Evolutionary conservation across 1,284 basidiomycete species (phyloP), one percentile per base, ranked within the genome.

Genomic region (Cutaneotrichosporon dermatis): DNA sequence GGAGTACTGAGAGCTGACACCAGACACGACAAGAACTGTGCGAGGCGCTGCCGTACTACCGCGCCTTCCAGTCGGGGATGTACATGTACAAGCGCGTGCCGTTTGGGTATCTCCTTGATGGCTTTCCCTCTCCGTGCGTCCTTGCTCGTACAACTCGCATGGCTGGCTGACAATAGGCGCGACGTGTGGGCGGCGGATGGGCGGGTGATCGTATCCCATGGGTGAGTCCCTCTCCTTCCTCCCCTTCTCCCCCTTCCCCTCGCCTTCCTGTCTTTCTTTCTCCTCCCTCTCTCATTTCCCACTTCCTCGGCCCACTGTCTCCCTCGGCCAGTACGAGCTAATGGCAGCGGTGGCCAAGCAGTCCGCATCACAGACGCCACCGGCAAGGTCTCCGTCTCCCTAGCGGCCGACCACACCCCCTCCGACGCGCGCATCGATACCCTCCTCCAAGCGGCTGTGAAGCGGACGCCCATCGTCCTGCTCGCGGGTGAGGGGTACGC

Each of bases 41-140:
- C 58, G 75, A 76, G 59, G 66, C 73, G 11, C 60, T 76, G 53
- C 73, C 74, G 7, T 76, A 76, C 61, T 76, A 76, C 59, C 69
- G 75, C 36, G 68, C 74, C 2, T 76, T 71, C 59, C 75, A 76
- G 59, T 66, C 73, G 11, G 74, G 75, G 0, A 65, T 76, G 59
- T 75, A 76, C 61, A 72, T 72, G 72, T 59, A 58, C 51, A 54
- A 57, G 4, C 59, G 65, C 9, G 64, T 75, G 2, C 68, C 72
- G 3, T 75, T 66, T 61, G 74, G 74, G 3, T 76, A 76, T 51
- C 67, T 76, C 7, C 61, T 76, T 0, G 75, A 76, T 44, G 74
- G 69, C 1, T 75, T 67, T 37, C 68, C 68, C 2, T 67, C 75
- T 4, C 73, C 74, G 73, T 73, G 39, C 62, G 71, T 11, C 12